Evolutionary conservation across 2,329 filamentous ascomycete genomes (phyloP), one percentile per base, ranked within the genome.

Genomic region (Trichoderma arundinaceum): DNA sequence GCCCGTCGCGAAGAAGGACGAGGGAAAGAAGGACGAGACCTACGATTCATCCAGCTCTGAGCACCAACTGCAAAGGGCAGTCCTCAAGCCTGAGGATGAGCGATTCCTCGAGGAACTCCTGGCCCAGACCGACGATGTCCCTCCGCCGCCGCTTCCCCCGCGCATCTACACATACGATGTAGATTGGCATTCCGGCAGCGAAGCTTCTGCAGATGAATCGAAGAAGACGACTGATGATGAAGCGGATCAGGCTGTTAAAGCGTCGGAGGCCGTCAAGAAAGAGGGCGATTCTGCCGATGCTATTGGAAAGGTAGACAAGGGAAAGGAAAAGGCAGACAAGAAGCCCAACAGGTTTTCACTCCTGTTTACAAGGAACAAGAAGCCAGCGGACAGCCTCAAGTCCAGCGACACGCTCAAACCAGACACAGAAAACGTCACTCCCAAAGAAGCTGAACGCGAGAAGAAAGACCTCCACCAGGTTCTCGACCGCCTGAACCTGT

Each of bases 401-500:
- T 32, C 63, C 15, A 78, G 77, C 28, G 76, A 79, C 68, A 75
- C 68, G 33, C 66, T 73, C 63, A 69, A 69, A 60, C 75, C 75
- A 63, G 74, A 75, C 19, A 79, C 81, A 49, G 73, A 35, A 51
- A 35, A 74, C 57, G 77, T 80, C 49, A 73, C 75, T 48, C 70
- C 70, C 68, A 78, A 68, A 65, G 82, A 77, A 75, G 84, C 74
- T 33, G 79, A 81, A 64, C 76, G 77, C 49, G 86, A 88, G 77
- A 78, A 77, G 71, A 88, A 92, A 73, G 95, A 97, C 71, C 86
- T 98, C 67, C 87, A 86, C 44, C 84, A 86, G 35, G 87, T 97
- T 22, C 89, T 99, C 33, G 91, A 96, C 73, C 86, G 91, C 51
- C 85, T 99, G 68, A 94, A 96, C 74, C 87, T 96, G 38, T 87